Percentiles rank a stretch among this genome's conserved stretches.
Evolutionary conservation across 2,329 filamentous ascomycete species (phyloP).

Genomic region (Fusarium haematococcum): DNA sequence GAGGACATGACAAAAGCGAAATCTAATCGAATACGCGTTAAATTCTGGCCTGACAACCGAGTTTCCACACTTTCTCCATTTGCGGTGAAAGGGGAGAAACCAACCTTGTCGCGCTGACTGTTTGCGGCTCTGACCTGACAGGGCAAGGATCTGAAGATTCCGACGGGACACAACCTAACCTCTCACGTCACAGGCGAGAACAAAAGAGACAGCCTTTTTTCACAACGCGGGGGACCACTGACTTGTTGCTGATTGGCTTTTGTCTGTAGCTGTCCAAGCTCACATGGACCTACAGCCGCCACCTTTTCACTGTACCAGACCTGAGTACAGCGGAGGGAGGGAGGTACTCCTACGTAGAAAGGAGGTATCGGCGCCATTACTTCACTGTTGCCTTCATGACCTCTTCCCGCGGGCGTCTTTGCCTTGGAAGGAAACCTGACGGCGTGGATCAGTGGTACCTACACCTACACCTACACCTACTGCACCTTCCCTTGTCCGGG

Average conservation of each 20-base stretch:
- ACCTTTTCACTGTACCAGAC: not conserved
- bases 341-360: not conserved
- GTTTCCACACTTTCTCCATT: not conserved
- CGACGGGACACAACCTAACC: not conserved
- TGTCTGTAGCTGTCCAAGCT: not conserved
- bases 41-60: not conserved
- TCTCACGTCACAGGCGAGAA: not conserved
- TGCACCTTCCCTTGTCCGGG: slow-evolving; percentile 20
- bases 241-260: slow-evolving; percentile 21
- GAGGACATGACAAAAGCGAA: not conserved
- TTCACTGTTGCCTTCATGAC: slow-evolving; percentile 21
- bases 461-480: no score
- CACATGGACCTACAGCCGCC: not conserved
- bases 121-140: not conserved
- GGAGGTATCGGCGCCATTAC: slow-evolving; percentile 14
- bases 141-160: not conserved
- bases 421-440: slow-evolving; percentile 29
- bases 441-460: slow-evolving; percentile 27
- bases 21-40: not conserved
- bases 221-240: slow-evolving; percentile 28
- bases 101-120: not conserved
- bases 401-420: not conserved
- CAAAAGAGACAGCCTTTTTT: not conserved
- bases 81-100: not conserved
- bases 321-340: not conserved